Base-by-base conservation (phyloP, 140 eudicot species). In the Bidens hawaiensis region DNA sequence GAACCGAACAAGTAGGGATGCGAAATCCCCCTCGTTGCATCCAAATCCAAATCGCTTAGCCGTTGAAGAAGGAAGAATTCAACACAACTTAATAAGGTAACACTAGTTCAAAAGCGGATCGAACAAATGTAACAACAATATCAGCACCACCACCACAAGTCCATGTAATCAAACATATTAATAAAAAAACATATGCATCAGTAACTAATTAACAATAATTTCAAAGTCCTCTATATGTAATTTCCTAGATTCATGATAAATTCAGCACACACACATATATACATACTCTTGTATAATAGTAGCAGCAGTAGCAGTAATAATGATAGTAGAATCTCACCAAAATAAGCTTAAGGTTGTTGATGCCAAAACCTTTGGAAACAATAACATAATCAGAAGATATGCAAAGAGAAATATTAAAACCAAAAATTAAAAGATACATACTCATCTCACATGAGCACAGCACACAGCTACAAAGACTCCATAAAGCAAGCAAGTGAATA, bases 321-420 rank as follows among this genome's bases (percentile, higher is more conserved):
- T 31, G 51, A 79, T 56, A 60, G 57, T 4, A 64, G 74, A 77
- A 82, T 81, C 95, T 85, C 84, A 85, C 95, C 95, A 66, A 76
- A 85, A 66, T 61, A 78, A 79, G 81, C 81, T 56, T 61, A 78
- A 79, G 81, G 79, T 56, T 56, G 73, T 49, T 67, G 80, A 64
- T 54, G 86, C 82, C 78, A 79, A 68, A 78, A 73, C 88, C 91
- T 89, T 81, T 15, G 21, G 10, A 74, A 48, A 69, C 14, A 57
- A 46, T 11, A 52, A 55, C 21, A 62, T 15, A 43, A 21, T 13
- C 18, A 65, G 41, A 36, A 43, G 33, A 45, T 28, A 3, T 36
- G 28, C 41, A 40, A 4, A 38, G 13, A 38, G 4, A 28, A 11
- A 25, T 24, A 7, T 0, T 7, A 10, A 26, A 49, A 64, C 15